Base-by-base conservation (phyloP, 2,329 filamentous ascomycete genomes). In the Trichoderma sp. region DNA sequence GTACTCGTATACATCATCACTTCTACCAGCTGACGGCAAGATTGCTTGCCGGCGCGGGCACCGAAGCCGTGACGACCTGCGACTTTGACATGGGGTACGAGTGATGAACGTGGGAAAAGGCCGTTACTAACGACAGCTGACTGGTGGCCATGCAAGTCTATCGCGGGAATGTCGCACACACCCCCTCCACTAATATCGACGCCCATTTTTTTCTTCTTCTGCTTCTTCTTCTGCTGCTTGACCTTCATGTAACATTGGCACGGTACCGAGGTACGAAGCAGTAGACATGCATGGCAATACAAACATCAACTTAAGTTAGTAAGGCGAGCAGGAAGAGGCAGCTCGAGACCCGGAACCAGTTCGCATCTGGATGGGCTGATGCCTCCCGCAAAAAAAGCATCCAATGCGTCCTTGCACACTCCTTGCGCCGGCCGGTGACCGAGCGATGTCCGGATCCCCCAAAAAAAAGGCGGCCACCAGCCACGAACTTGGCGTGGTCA, bases 131-230 rank as follows among this genome's bases (percentile, higher is more conserved):
- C 67, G 59, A 72, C 66, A 70, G 67, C 71, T 70, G 67, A 70
- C 53, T 65, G 71, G 57, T 57, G 67, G 28, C 59, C 67, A 59
- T 72, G 65, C 59, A 66, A 65, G 61, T 34, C 61, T 47, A 71
- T 47, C 59, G 58, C 71, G 66, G 66, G 59, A 65, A 69, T 59
- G 66, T 59, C 71, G 50, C 71, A 65, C 59, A 70, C 71, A 61
- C 67, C 58, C 61, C 71, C 66, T 62, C 61, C 71, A 61, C 53
- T 47, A 30, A 66, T 32, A 55, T 50, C 64, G 57, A 62, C 20
- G 55, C 55, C 57, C 57, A 36, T 23, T 13, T n/a, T 68, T 17
- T 30, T 30, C 57, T 28, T 23, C 17, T 26, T 62, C 32, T 30
- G 13, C 57, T 36, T 34, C 58, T 36, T 13, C 61, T 32, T 5